phyloP scores from a whole-genome alignment of 2,329 filamentous ascomycete genomes.

The Apiospora arundinis region DNA sequence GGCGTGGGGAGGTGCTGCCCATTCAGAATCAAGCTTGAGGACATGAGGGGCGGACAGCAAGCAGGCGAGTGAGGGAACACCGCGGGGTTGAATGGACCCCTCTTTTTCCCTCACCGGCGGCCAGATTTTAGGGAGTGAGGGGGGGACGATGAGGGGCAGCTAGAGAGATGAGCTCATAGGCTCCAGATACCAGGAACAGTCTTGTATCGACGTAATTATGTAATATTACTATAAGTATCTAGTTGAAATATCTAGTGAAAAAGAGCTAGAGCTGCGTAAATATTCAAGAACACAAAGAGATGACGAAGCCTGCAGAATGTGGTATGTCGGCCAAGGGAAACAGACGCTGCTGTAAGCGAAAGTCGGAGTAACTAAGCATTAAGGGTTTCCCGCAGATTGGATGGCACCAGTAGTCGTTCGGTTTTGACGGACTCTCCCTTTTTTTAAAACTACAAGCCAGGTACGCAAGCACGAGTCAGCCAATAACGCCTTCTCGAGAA shows the following conservation, averaged over 20 bases:
- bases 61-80: neutral
- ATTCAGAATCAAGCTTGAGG: neutral
- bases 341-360: neutral
- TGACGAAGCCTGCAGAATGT: neutral
- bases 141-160: slow-evolving; percentile 5
- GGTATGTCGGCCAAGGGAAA: neutral
- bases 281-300: neutral
- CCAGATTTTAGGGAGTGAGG: neutral
- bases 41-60: slow-evolving; percentile 1
- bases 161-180: neutral
- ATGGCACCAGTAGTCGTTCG: neutral
- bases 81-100: slow-evolving; percentile 2
- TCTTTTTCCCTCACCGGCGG: neutral
- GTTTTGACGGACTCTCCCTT: slow-evolving; percentile 1
- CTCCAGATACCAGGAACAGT: neutral
- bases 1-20: slow-evolving; percentile 6
- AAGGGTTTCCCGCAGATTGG: neutral
- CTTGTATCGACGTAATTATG: neutral
- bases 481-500: slow-evolving; percentile 11
- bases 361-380: neutral
- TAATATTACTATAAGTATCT: no score
- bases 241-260: neutral
- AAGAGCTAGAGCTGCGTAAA: neutral
- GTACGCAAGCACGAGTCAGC: slow-evolving; percentile 15
- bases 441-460: neutral